A percentile compares a stretch with the other conserved stretches of the same genome.
Conservation (phyloP, 2,329 filamentous ascomycete genomes). For the Chaetomium sp. region DNA sequence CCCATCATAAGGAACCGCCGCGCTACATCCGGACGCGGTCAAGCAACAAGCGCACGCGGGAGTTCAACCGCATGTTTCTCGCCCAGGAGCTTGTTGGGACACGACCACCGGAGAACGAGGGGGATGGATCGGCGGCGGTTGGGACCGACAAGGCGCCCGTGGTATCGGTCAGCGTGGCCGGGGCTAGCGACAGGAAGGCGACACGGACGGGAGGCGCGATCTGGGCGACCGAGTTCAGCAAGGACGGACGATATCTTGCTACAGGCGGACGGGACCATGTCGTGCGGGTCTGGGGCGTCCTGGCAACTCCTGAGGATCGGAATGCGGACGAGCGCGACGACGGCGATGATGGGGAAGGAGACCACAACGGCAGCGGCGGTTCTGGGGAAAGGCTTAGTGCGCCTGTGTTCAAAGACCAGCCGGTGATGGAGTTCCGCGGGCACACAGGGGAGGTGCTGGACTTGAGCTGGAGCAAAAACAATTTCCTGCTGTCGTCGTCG, state of each 20-base stretch:
- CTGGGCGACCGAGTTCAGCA: slow-evolving; percentile 90
- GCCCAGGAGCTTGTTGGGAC: slow-evolving; percentile 80
- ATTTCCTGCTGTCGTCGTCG: slow-evolving; percentile 88
- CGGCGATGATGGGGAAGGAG: slow-evolving; percentile 22
- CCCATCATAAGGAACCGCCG: slow-evolving; percentile 80
- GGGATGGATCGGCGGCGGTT: neutral
- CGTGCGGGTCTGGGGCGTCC: slow-evolving; percentile 82
- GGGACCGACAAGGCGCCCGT: slow-evolving; percentile 19
- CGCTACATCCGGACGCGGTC: slow-evolving; percentile 82
- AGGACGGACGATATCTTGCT: slow-evolving; percentile 83
- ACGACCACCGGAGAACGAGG: slow-evolving; percentile 29
- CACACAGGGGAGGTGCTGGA: slow-evolving; percentile 84
- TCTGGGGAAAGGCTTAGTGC: slow-evolving; percentile 65
- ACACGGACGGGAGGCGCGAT: slow-evolving; percentile 58
- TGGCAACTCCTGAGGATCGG: slow-evolving; percentile 75
- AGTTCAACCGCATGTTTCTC: slow-evolving; percentile 83
- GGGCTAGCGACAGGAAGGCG: slow-evolving; percentile 35
- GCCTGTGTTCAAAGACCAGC: slow-evolving; percentile 78
- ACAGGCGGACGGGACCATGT: slow-evolving; percentile 85
- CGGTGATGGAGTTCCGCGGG: slow-evolving; percentile 71
- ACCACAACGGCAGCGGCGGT: slow-evolving; percentile 33
- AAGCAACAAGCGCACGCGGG: slow-evolving; percentile 71
- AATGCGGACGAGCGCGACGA: slow-evolving; percentile 66
- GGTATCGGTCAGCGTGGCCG: slow-evolving; percentile 26
- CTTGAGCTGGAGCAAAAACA: slow-evolving; percentile 98